Conservation (phyloP, 2,329 filamentous ascomycete genomes). For the Epichloe sylvatica region DNA sequence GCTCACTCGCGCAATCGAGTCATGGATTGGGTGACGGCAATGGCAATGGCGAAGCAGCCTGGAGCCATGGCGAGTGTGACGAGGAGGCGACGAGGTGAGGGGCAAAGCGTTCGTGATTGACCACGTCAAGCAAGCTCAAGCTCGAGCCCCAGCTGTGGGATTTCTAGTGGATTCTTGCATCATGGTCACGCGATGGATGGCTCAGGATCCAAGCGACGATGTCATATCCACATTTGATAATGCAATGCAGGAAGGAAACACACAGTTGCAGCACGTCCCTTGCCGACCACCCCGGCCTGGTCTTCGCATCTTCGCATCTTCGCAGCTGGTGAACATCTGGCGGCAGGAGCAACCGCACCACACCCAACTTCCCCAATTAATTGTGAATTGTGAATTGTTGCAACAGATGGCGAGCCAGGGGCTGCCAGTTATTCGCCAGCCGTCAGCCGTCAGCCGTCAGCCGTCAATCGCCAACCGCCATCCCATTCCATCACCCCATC, state of each 20-base stretch:
- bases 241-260: too few species aligned
- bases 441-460: not conserved
- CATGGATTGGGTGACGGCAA: not conserved
- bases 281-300: not conserved
- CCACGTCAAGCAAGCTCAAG: not conserved
- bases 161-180: slow-evolving; percentile 1
- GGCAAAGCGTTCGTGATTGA: not conserved
- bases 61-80: too few species aligned
- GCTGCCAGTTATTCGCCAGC: not conserved
- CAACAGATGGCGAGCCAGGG: not conserved
- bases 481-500: not conserved
- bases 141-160: not conserved
- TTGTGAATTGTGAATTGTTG: too few species aligned
- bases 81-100: not conserved
- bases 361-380: too few species aligned
- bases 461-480: not conserved
- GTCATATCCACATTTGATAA: too few species aligned
- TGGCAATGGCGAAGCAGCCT: not conserved
- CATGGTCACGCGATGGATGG: slow-evolving; percentile 2
- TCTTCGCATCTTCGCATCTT: not conserved
- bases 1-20: not conserved
- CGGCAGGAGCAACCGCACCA: too few species aligned
- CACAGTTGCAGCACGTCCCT: not conserved
- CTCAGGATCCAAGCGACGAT: not conserved
- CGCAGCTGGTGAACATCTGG: not conserved